Evolutionary conservation across 2,329 filamentous ascomycete genomes (phyloP).

Genomic region (Ophiosphaerella herpotricha): DNA sequence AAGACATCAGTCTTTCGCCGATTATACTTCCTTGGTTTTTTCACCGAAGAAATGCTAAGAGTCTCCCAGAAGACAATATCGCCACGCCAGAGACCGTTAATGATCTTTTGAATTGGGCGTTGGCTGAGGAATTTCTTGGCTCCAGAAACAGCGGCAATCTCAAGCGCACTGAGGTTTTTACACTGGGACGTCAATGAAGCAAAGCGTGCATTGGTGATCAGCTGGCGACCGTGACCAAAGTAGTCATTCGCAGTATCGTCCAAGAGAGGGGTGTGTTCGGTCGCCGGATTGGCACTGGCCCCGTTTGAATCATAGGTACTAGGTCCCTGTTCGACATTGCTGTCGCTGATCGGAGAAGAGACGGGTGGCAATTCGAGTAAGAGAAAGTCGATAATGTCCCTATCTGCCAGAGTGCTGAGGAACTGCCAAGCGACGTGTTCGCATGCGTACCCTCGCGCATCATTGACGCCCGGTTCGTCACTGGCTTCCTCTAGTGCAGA

Average conservation of each 20-base stretch:
- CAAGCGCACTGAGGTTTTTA: conserved; percentile 79
- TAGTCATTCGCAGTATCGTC: conserved; percentile 22
- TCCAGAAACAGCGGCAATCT: conserved; percentile 80
- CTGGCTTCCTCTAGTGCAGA: conserved; percentile 61
- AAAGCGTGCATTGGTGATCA: conserved; percentile 47
- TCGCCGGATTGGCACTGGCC: conserved; percentile 4
- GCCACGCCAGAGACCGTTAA: conserved; percentile 80
- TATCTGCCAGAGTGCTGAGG: conserved; percentile 70
- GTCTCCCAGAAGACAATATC: conserved; percentile 87
- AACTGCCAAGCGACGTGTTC: conserved; percentile 84
- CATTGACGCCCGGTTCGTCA: conserved; percentile 66
- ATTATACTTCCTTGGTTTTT: conserved; percentile 78
- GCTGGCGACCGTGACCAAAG: conserved; percentile 29
- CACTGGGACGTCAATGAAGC: conserved; percentile 73
- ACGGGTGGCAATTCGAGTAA: conserved; percentile 69
- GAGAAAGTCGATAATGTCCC: conserved; percentile 74
- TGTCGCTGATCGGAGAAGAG: conserved; percentile 16
- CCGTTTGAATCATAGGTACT: conserved; percentile 17
- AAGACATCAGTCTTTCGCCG: conserved; percentile 50
- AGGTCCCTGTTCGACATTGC: conserved; percentile 11
- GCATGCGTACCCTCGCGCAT: conserved; percentile 73
- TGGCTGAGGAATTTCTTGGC: conserved; percentile 87
- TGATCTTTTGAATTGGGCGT: conserved; percentile 77
- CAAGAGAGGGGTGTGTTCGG: conserved; percentile 36
- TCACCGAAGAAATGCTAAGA: conserved; percentile 72